These are phyloP conservation scores for Metschnikowia corniflorae DNA, from an alignment of 805 yeast genomes.

Conservation along the genomic window DNA sequence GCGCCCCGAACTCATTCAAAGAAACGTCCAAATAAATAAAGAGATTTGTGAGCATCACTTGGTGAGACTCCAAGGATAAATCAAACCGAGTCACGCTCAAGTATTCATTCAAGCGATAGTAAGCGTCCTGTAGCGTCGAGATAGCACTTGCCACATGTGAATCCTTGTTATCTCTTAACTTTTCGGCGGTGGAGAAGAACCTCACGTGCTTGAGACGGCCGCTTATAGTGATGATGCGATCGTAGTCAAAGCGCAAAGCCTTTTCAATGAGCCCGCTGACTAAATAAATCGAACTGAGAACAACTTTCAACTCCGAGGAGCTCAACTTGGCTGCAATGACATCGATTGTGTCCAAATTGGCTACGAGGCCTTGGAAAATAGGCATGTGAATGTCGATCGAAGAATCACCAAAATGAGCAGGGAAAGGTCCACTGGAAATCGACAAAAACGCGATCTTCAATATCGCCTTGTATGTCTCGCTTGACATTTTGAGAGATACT, in stretches of 20 bases:
- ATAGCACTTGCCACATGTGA: slow-evolving; percentile 29
- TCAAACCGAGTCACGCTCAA: slow-evolving; percentile 35
- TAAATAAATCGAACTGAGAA: slow-evolving; percentile 42
- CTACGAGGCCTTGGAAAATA: slow-evolving; percentile 35
- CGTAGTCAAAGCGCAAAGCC: slow-evolving; percentile 40
- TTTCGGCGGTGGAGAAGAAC: slow-evolving; percentile 43
- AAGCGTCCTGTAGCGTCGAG: slow-evolving; percentile 29
- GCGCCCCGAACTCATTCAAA: slow-evolving; percentile 40
- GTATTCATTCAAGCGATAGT: slow-evolving; percentile 34
- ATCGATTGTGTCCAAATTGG: slow-evolving; percentile 39
- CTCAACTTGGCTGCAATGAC: slow-evolving; percentile 41
- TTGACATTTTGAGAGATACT: slow-evolving; percentile 39
- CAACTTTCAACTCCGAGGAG: slow-evolving; percentile 43
- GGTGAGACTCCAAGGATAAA: slow-evolving; percentile 37
- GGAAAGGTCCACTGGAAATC: slow-evolving; percentile 44
- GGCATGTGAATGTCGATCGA: slow-evolving; percentile 34
- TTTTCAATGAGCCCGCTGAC: slow-evolving; percentile 43
- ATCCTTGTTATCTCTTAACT: slow-evolving; percentile 39
- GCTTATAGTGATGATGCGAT: slow-evolving; percentile 42
- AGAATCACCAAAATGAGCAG: slow-evolving; percentile 27
- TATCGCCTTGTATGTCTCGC: slow-evolving; percentile 45
- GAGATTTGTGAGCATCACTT: slow-evolving; percentile 38
- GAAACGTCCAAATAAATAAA: slow-evolving; percentile 37
- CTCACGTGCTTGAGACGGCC: slow-evolving; percentile 46
- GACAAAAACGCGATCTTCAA: slow-evolving; percentile 40